Base-by-base conservation (phyloP, 345 rosid species). In the Ceriops decandra region DNA sequence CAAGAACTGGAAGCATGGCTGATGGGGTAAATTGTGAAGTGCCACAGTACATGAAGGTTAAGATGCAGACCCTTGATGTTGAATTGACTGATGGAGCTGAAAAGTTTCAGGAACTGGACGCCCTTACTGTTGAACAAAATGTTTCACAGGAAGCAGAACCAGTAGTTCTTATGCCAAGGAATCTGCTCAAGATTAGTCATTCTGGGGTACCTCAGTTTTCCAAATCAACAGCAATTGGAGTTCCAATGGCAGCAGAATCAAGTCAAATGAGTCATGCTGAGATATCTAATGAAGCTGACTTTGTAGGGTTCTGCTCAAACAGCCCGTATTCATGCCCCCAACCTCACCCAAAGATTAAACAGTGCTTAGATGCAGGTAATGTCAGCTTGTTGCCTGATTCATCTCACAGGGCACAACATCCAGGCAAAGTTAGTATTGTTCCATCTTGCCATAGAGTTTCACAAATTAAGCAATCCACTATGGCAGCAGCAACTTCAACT, bases 131-230 rank as follows among this genome's bases (percentile, higher is more conserved):
- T 56, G 75, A 62, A 32, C 80, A 74, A 56, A 76, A 74, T 60
- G 64, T 64, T 30, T 57, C 71, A 59, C 36, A 52, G 52, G 80
- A 75, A 46, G 66, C 58, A 38, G 81, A 86, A 32, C 79, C 82
- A 58, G 79, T 82, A 20, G 76, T 80, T 62, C 85, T 84, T 72
- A 68, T 77, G 73, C 89, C 89, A 19, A 80, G 79, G 66, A 81
- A 78, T 73, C 71, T 68, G 57, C 74, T 83, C 38, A 70, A 76
- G 65, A 76, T 54, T 31, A 76, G 74, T 47, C 62, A 76, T 38
- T 71, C 84, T 22, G 82, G 68, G 52, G 72, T 74, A 62, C 54
- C 84, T 52, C 76, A 67, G 66, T 51, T 69, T 70, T 77, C 74
- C 35, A 69, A 73, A 63, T 73, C 78, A 54, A 49, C 71, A 46